Conservation (phyloP, 2,329 filamentous ascomycete genomes). For the Aureobasidium lini region DNA sequence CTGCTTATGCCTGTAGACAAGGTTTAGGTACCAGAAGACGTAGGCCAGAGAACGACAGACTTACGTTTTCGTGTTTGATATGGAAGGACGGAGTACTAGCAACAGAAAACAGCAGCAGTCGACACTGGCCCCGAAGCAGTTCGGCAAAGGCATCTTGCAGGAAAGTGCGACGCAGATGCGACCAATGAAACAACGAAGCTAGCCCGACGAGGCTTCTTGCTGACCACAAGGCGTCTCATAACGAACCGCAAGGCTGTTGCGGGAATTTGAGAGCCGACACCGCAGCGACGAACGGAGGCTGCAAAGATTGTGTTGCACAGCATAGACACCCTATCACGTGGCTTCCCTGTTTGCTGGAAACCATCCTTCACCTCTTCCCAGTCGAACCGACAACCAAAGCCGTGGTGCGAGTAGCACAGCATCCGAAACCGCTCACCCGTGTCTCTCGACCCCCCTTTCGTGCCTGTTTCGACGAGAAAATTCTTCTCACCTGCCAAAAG, state of each 20-base stretch:
- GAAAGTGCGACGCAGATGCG: not conserved
- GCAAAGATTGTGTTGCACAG: not conserved
- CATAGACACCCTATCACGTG: conserved; percentile 7
- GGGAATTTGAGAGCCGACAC: not conserved
- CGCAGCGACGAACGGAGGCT: not conserved
- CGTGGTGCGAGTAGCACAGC: not conserved
- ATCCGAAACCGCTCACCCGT: conserved; percentile 7
- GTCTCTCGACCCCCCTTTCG: conserved; percentile 1
- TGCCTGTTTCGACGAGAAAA: not conserved
- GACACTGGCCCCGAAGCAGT: not conserved
- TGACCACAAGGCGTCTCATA: conserved; percentile 5
- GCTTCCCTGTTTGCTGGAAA: conserved; percentile 6
- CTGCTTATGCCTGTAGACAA: not conserved
- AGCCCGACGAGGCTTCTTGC: not conserved
- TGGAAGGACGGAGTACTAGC: not conserved
- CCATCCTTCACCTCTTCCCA: conserved; percentile 1
- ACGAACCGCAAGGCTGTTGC: not conserved
- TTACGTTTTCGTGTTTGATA: not conserved
- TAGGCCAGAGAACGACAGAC: too few species aligned
- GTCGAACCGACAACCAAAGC: not conserved
- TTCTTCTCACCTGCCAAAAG: not conserved
- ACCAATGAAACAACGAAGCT: not conserved
- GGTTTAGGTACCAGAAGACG: not conserved
- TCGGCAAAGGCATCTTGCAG: not conserved
- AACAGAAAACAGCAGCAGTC: not conserved